These are phyloP conservation scores for Aethionema arabicum DNA, from an alignment of 345 rosid genomes.

Conservation along the genomic window DNA sequence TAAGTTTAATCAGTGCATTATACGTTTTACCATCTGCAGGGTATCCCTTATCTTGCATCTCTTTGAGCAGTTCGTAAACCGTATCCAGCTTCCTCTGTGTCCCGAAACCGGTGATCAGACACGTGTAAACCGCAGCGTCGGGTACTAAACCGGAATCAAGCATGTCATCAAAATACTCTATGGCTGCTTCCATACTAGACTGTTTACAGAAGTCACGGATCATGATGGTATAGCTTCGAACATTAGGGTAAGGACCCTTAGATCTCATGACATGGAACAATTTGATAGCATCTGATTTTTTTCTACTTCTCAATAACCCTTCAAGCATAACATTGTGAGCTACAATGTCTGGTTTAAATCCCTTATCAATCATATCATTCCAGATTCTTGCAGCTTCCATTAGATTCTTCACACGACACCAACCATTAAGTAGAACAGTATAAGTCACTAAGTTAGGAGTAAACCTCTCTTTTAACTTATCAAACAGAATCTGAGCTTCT, in stretches of 20 bases:
- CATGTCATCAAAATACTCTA: constrained; percentile 79
- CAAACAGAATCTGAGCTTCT: constrained; percentile 74
- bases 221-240: constrained; percentile 69
- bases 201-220: constrained; percentile 75
- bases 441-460: constrained; percentile 71
- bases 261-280: constrained; percentile 81
- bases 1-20: constrained; percentile 72
- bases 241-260: constrained; percentile 72
- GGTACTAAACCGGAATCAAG: constrained; percentile 54
- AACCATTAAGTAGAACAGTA: constrained; percentile 73
- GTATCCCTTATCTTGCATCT: constrained; percentile 76
- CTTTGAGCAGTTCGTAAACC: constrained; percentile 63
- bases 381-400: constrained; percentile 90
- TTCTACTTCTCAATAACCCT: constrained; percentile 66
- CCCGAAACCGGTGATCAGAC: constrained; percentile 86
- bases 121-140: constrained; percentile 75
- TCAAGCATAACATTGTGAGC: constrained; percentile 76
- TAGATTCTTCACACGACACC: constrained; percentile 76
- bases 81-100: constrained; percentile 61
- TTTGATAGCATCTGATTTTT: constrained; percentile 74
- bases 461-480: constrained; percentile 66
- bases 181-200: constrained; percentile 64
- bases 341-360: constrained; percentile 70
- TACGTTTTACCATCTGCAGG: constrained; percentile 85
- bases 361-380: constrained; percentile 86